A percentile compares a stretch with the other conserved stretches of the same genome.
These are phyloP conservation scores for Auricularia heimuer DNA, from an alignment of 768 basidiomycete species.

Conservation along the genomic window DNA sequence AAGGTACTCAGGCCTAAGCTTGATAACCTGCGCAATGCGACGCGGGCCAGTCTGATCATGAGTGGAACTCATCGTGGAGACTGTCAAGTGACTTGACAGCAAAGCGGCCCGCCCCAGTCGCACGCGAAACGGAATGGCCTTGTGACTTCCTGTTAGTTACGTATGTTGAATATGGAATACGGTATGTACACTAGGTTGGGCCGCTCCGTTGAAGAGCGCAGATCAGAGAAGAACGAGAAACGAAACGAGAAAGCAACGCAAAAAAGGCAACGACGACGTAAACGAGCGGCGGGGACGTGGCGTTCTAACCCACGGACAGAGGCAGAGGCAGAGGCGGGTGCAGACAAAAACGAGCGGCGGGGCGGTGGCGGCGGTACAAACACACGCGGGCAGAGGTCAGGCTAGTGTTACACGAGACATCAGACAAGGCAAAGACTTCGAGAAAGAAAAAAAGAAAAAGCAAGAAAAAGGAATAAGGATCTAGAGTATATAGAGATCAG, in stretches of 20 bases:
- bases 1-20: constrained; percentile 33
- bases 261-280: too few relatives aligned
- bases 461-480: background rate
- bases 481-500: background rate
- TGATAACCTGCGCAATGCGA: constrained; percentile 65
- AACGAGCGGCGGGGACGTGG: background rate
- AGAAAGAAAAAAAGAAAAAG: background rate
- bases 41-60: constrained; percentile 13
- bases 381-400: background rate
- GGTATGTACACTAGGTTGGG: background rate
- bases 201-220: background rate
- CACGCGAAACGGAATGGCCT: background rate
- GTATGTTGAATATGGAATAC: background rate
- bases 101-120: background rate
- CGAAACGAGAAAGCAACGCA: background rate
- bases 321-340: background rate
- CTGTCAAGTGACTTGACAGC: background rate
- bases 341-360: too few relatives aligned
- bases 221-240: background rate
- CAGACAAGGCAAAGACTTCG: too few relatives aligned
- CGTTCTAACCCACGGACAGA: background rate
- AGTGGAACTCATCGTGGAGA: background rate
- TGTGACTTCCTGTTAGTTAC: background rate
- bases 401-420: background rate
- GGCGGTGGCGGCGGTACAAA: background rate